Conservation (phyloP, 2,329 filamentous ascomycete genomes). For the Talaromyces atroroseus region DNA sequence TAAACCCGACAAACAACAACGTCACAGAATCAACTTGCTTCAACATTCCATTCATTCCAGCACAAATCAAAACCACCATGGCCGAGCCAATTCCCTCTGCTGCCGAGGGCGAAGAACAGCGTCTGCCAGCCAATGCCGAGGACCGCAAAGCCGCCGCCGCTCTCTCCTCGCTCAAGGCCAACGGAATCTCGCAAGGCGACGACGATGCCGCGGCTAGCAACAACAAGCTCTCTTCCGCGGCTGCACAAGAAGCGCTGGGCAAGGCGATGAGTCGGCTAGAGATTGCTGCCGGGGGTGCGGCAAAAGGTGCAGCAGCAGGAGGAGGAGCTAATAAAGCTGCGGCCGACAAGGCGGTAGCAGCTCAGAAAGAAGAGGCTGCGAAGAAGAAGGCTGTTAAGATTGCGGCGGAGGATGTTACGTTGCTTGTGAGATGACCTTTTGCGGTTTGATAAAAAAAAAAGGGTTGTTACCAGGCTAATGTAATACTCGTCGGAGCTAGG, state of each 20-base stretch:
- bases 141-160: conserved; percentile 48
- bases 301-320: conserved; percentile 17
- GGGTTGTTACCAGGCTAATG: background rate
- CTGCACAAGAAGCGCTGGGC: conserved; percentile 45
- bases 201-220: background rate
- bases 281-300: conserved; percentile 25
- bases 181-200: conserved; percentile 33
- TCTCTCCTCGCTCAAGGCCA: conserved; percentile 42
- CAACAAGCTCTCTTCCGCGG: conserved; percentile 27
- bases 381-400: conserved; percentile 44
- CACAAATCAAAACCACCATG: conserved; percentile 23
- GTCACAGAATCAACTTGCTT: background rate
- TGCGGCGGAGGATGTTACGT: conserved; percentile 39
- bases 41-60: background rate
- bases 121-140: conserved; percentile 41
- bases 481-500: conserved; percentile 20
- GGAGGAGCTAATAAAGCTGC: conserved; percentile 12
- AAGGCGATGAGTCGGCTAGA: conserved; percentile 48
- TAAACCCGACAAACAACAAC: background rate
- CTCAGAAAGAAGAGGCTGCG: conserved; percentile 25
- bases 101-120: conserved; percentile 28
- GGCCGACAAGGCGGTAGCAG: conserved; percentile 18
- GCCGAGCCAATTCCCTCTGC: conserved; percentile 41
- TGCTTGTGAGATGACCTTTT: conserved; percentile 35
- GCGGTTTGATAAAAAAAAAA: background rate